A percentile compares a stretch with the other conserved stretches of the same genome.
phyloP scores from a whole-genome alignment of 805 yeast species.

The Yamadazyma sp. region DNA sequence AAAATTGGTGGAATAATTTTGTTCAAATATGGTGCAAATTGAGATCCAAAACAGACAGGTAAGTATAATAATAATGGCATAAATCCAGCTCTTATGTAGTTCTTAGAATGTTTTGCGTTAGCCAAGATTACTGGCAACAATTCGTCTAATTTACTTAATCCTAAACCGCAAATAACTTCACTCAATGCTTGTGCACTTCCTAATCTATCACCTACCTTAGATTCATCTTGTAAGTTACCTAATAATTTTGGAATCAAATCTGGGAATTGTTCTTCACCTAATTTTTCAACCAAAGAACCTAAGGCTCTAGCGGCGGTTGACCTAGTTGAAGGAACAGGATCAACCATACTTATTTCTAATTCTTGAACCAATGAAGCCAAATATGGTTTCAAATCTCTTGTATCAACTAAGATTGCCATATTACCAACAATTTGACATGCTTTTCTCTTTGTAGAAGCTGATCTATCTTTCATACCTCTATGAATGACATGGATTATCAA shows the following conservation, averaged over 20 bases:
- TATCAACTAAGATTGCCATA: constrained; percentile 93
- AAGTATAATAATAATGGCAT: constrained; percentile 85
- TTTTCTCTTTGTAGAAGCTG: constrained; percentile 88
- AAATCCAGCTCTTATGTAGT: constrained; percentile 84
- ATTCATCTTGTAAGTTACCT: constrained; percentile 70
- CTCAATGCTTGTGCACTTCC: constrained; percentile 97
- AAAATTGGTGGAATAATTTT: constrained; percentile 89
- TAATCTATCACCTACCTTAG: constrained; percentile 82
- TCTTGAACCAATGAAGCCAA: constrained; percentile 73
- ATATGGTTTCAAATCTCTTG: constrained; percentile 82
- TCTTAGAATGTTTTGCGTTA: constrained; percentile 63
- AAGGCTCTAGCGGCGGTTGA: constrained; percentile 97
- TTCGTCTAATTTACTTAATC: constrained; percentile 83
- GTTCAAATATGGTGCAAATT: constrained; percentile 83
- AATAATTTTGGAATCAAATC: constrained; percentile 79
- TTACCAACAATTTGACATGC: constrained; percentile 98
- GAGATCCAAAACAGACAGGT: constrained; percentile 92
- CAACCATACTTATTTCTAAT: constrained; percentile 93
- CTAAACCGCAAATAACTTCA: constrained; percentile 91
- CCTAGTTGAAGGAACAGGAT: constrained; percentile 95
- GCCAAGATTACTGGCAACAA: constrained; percentile 74
- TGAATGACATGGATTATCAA: constrained; percentile 90
- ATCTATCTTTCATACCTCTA: constrained; percentile 91
- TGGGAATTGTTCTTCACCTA: constrained; percentile 96
- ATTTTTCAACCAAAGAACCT: constrained; percentile 92